Conservation (phyloP, 2,329 filamentous ascomycete species). For the Stagonosporopsis tanaceti region DNA sequence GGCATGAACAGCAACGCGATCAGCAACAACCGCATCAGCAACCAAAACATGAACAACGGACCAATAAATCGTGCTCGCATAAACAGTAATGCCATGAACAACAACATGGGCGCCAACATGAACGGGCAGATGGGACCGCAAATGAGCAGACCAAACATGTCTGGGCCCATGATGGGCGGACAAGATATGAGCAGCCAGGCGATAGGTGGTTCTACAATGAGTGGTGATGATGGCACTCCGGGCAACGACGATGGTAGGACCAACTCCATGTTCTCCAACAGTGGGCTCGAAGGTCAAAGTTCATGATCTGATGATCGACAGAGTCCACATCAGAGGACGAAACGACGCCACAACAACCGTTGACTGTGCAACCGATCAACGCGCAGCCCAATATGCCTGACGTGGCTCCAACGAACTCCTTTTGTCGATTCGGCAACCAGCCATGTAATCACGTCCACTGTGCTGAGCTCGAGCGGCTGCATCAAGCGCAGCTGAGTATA, state of each 20-base stretch:
- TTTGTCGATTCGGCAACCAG: slow-evolving; percentile 12
- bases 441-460: slow-evolving; percentile 18
- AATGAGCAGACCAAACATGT: slow-evolving; percentile 8
- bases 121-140: slow-evolving; percentile 14
- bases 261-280: slow-evolving; percentile 29
- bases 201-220: slow-evolving; percentile 14
- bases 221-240: slow-evolving; percentile 30
- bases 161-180: slow-evolving; percentile 12
- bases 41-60: slow-evolving; percentile 17
- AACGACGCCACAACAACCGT: slow-evolving; percentile 4
- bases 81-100: slow-evolving; percentile 24
- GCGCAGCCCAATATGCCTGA: slow-evolving; percentile 3
- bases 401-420: slow-evolving; percentile 1
- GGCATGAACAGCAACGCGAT: slow-evolving; percentile 29
- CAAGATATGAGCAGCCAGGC: slow-evolving; percentile 24
- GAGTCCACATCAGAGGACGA: slow-evolving; percentile 16
- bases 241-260: slow-evolving; percentile 31
- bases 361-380: slow-evolving; percentile 2
- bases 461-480: slow-evolving; percentile 16
- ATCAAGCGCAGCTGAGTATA: slow-evolving; percentile 11
- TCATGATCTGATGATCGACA: slow-evolving; percentile 24
- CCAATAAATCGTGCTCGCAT: slow-evolving; percentile 24
- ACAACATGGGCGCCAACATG: slow-evolving; percentile 23
- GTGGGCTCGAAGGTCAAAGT: slow-evolving; percentile 28
- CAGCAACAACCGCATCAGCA: slow-evolving; percentile 18